These are phyloP conservation scores for Stachybotrys chartarum DNA, from an alignment of 2,329 filamentous ascomycete genomes.

Conservation along the genomic window DNA sequence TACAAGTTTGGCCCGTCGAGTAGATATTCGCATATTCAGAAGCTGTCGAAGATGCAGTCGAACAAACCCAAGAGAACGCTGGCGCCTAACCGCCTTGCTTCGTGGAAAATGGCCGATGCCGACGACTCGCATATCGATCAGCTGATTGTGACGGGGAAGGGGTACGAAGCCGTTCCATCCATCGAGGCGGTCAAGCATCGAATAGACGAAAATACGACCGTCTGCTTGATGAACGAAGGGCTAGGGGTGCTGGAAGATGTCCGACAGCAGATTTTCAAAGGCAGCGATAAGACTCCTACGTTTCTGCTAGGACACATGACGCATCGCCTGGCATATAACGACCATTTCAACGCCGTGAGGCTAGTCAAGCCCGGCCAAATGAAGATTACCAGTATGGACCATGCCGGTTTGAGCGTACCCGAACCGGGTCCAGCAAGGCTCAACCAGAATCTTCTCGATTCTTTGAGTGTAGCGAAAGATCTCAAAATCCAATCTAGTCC, in stretches of 20 bases:
- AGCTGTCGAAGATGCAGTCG: slow-evolving; percentile 1
- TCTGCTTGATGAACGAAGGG: slow-evolving; percentile 74
- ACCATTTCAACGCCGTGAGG: slow-evolving; percentile 29
- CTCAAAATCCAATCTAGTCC: slow-evolving; percentile 13
- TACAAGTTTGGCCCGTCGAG: slow-evolving; percentile 15
- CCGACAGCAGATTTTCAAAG: slow-evolving; percentile 62
- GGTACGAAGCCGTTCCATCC: slow-evolving; percentile 48
- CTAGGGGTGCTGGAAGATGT: slow-evolving; percentile 78
- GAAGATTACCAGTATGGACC: slow-evolving; percentile 17
- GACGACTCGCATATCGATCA: slow-evolving; percentile 55
- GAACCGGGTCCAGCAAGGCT: too few species aligned
- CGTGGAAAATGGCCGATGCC: slow-evolving; percentile 3
- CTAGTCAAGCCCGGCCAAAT: slow-evolving; percentile 25
- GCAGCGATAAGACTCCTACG: slow-evolving; percentile 57
- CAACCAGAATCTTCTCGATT: neutral
- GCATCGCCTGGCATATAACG: slow-evolving; percentile 37
- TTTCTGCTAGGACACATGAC: slow-evolving; percentile 65
- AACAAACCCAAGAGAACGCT: slow-evolving; percentile 1
- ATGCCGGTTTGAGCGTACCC: too few species aligned
- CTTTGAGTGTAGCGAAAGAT: slow-evolving; percentile 1
- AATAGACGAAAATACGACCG: slow-evolving; percentile 59
- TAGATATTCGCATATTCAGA: slow-evolving; percentile 24
- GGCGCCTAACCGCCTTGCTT: neutral
- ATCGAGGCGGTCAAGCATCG: slow-evolving; percentile 56
- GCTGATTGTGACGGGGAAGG: slow-evolving; percentile 57